Evolutionary conservation across 2,329 filamentous ascomycete genomes (phyloP), one percentile per base, ranked within the genome.

Genomic region (Sporothrix inflata): DNA sequence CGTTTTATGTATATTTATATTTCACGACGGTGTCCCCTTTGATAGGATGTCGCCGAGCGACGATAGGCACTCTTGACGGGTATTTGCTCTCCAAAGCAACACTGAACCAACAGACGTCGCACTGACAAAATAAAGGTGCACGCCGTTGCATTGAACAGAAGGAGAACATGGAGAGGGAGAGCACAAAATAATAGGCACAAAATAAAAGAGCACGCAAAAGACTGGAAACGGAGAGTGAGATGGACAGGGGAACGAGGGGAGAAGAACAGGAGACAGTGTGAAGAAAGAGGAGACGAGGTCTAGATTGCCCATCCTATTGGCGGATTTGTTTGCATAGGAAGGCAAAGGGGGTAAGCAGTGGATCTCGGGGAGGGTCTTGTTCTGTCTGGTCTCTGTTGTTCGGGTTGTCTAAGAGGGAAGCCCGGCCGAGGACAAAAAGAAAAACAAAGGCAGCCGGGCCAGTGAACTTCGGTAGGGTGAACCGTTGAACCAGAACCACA

Each of bases 221-320:
- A 49, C 6, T n/a, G 24, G 51, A 16, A 27, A 51, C 47, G 19
- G 53, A 55, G 53, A 55, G 24, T 55, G 53, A 55, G 57, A 61
- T 34, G n/a, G 19, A 14, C 34, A 42, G 57, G 38, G 42, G 34
- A 63, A n/a, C n/a, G n/a, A n/a, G n/a, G n/a, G n/a, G n/a, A n/a
- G n/a, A 27, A n/a, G 12, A 34, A 57, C 21, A 16, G 53, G 24
- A 12, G 57, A 14, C 55, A n/a, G 34, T 16, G n/a, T 27, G 21
- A 47, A 14, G 42, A 38, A 51, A 14, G 45, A 67, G 40, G 27
- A 67, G 65, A 38, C 45, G 67, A 69, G 66, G 66, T 55, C 49
- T 19, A 60, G 38, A 42, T 57, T 30, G 49, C 21, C 34, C 53
- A 55, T 49, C 24, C 34, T 51, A 69, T 69, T 69, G 67, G 67